Evolutionary conservation across 768 basidiomycete species (phyloP).

Genomic region (Phlegmacium glaucopus): DNA sequence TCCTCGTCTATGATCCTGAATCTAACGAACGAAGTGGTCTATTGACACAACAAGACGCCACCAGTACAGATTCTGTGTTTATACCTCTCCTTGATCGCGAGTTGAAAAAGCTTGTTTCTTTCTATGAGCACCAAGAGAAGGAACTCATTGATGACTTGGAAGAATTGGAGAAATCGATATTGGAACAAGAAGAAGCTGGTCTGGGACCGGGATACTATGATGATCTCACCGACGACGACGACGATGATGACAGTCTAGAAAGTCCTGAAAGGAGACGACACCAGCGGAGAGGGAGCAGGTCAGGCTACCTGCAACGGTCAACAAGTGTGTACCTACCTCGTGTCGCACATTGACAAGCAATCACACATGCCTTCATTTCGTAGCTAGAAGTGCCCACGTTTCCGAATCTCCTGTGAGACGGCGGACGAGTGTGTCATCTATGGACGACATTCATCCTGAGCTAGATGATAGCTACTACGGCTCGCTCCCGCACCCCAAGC

Average conservation of each 20-base stretch:
- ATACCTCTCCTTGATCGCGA: constrained; percentile 77
- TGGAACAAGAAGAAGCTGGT: constrained; percentile 58
- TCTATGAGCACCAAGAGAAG: constrained; percentile 76
- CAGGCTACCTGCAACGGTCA: constrained; percentile 14
- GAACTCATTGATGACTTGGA: constrained; percentile 63
- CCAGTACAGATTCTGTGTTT: constrained; percentile 59
- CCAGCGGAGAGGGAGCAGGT: constrained; percentile 30
- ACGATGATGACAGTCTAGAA: constrained; percentile 29
- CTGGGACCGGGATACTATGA: constrained; percentile 59
- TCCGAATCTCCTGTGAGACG: constrained; percentile 11
- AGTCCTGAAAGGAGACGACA: constrained; percentile 30
- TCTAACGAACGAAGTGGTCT: constrained; percentile 59
- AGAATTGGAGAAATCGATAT: constrained; percentile 54
- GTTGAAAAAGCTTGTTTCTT: constrained; percentile 71
- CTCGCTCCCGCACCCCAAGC: no score
- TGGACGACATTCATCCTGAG: constrained; percentile 39
- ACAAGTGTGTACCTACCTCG: constrained; percentile 14
- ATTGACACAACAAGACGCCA: constrained; percentile 34
- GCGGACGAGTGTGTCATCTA: constrained; percentile 48
- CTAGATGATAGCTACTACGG: constrained; percentile 33
- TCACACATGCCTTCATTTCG: background rate
- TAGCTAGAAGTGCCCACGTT: constrained; percentile 1
- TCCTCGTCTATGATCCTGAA: constrained; percentile 51
- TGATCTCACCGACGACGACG: constrained; percentile 50
- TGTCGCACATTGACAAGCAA: no score